Evolutionary conservation across 2,329 filamentous ascomycete species (phyloP).

Genomic region (Aureobasidium sp.): DNA sequence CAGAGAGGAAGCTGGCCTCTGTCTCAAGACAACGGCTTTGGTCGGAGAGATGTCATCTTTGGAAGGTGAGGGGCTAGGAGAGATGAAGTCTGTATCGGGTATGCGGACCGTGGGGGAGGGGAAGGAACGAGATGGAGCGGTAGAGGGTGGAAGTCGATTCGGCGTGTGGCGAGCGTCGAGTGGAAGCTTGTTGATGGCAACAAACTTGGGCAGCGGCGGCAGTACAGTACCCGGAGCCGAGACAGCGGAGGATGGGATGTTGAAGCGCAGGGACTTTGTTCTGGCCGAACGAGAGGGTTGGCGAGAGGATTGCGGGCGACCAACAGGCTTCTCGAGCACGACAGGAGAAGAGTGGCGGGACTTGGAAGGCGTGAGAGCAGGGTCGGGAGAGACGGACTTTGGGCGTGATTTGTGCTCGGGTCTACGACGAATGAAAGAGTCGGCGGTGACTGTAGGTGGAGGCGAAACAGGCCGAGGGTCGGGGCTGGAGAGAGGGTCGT

Average conservation of each 20-base stretch:
- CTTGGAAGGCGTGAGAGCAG: neutral
- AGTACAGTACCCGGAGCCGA: neutral
- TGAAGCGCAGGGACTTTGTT: neutral
- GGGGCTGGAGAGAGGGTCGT: neutral
- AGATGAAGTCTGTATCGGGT: neutral
- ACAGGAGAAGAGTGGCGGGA: neutral
- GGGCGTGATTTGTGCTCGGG: neutral
- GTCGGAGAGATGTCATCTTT: neutral
- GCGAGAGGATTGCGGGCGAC: neutral
- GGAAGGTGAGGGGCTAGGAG: neutral
- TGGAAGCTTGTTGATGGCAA: neutral
- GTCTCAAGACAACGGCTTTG: neutral
- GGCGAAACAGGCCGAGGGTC: neutral
- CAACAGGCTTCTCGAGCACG: neutral
- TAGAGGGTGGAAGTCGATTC: neutral
- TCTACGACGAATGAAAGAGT: constrained; percentile 8
- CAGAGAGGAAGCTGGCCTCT: neutral
- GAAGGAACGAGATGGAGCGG: neutral
- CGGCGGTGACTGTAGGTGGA: constrained; percentile 2
- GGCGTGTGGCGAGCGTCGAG: neutral
- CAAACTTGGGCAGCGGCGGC: neutral
- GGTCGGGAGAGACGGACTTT: constrained; percentile 13
- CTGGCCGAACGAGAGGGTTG: neutral
- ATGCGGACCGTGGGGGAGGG: neutral
- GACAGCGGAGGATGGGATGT: neutral